Conservation (phyloP, 345 rosid genomes). For the Arabidopsis suecica region DNA sequence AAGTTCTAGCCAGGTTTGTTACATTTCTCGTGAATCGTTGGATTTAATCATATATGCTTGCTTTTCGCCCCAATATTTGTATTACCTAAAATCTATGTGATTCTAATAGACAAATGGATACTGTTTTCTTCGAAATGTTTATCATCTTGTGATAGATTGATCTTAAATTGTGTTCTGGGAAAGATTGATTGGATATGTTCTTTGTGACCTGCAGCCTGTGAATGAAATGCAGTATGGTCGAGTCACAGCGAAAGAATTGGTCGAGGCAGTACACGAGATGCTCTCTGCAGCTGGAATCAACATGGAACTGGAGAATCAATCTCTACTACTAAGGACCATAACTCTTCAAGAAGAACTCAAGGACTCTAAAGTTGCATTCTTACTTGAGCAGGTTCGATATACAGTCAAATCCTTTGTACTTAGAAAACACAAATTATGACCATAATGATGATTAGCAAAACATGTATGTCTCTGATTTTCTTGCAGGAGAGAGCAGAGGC, state of each 20-base stretch:
- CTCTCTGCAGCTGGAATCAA: constrained; percentile 90
- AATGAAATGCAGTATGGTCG: constrained; percentile 69
- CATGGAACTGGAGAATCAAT: constrained; percentile 82
- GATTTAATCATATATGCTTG: neutral
- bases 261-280: constrained; percentile 91
- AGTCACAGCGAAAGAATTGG: constrained; percentile 84
- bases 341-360: constrained; percentile 80
- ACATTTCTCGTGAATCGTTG: constrained; percentile 11
- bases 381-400: constrained; percentile 81
- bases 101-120: constrained; percentile 11
- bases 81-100: constrained; percentile 7
- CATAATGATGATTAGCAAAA: constrained; percentile 2
- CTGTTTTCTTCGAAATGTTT: neutral
- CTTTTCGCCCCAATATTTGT: neutral
- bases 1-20: constrained; percentile 69
- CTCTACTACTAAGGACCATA: constrained; percentile 69
- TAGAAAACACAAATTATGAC: neutral
- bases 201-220: constrained; percentile 51
- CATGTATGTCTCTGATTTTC: neutral
- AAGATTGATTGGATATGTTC: constrained; percentile 31
- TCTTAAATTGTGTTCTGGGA: neutral
- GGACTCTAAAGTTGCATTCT: constrained; percentile 74
- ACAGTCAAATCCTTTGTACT: neutral
- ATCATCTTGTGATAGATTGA: constrained; percentile 2
- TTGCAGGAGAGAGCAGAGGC: constrained; percentile 76